Conservation (phyloP, 139 green algal species). For the Chlamydomonas schloesseri region DNA sequence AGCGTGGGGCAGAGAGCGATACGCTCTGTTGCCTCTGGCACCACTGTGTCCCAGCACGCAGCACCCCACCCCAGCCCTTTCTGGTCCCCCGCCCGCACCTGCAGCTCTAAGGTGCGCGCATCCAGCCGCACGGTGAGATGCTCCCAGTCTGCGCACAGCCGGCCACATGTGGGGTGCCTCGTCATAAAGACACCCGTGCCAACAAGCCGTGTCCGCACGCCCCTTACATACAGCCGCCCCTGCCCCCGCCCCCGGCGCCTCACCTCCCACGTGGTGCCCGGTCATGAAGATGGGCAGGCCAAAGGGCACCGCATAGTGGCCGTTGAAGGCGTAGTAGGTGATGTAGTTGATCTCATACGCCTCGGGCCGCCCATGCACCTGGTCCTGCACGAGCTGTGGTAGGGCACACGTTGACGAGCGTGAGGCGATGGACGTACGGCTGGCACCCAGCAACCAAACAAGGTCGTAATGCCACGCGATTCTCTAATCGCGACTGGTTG, state of each 20-base stretch:
- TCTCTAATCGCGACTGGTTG: background rate
- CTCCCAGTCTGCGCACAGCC: slow-evolving; percentile 25
- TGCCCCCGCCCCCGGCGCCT: background rate
- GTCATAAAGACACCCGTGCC: too few species aligned
- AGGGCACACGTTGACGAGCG: background rate
- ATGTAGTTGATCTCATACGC: slow-evolving; percentile 47
- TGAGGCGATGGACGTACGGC: background rate
- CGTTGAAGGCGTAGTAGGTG: slow-evolving; percentile 37
- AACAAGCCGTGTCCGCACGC: too few species aligned
- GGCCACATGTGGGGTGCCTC: too few species aligned
- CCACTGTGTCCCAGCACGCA: too few species aligned
- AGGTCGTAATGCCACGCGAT: background rate
- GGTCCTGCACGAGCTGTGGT: slow-evolving; percentile 17
- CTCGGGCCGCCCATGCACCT: background rate
- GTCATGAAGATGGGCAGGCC: background rate
- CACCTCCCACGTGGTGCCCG: slow-evolving; percentile 33
- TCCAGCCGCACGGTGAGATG: slow-evolving; percentile 30
- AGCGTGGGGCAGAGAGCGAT: too few species aligned
- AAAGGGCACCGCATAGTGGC: slow-evolving; percentile 11
- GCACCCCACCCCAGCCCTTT: too few species aligned
- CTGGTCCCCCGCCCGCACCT: background rate
- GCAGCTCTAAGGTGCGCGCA: slow-evolving; percentile 24
- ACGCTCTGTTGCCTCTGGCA: too few species aligned
- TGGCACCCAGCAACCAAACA: background rate
- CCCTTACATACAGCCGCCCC: background rate